A percentile compares a stretch with the other conserved stretches of the same genome.
Conservation (phyloP, 1,139 yeast species). For the Starmera stellimalicola region DNA sequence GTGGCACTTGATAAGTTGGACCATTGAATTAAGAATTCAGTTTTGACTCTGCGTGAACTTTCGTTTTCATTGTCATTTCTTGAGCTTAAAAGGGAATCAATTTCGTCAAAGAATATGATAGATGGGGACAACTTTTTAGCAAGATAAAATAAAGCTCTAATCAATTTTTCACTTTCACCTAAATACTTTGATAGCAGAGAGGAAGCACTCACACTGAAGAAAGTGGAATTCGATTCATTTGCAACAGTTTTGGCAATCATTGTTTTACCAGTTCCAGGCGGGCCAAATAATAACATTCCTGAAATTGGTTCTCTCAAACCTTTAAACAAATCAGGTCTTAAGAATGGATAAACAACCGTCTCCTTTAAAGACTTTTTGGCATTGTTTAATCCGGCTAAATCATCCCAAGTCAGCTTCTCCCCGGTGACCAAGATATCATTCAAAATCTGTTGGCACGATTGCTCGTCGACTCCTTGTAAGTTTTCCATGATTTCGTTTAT, state of each 20-base stretch:
- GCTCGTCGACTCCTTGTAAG: slow-evolving; percentile 33
- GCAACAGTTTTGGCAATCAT: slow-evolving; percentile 65
- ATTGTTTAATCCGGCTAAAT: slow-evolving; percentile 47
- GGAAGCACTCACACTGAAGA: slow-evolving; percentile 54
- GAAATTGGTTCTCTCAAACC: slow-evolving; percentile 57
- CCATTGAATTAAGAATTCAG: slow-evolving; percentile 60
- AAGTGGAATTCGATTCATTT: slow-evolving; percentile 55
- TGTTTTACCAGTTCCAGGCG: slow-evolving; percentile 38
- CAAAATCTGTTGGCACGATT: slow-evolving; percentile 32
- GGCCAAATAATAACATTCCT: slow-evolving; percentile 59
- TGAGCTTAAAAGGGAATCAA: slow-evolving; percentile 49
- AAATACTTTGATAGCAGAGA: slow-evolving; percentile 52
- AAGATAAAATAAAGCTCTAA: slow-evolving; percentile 46
- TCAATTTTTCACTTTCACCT: slow-evolving; percentile 57
- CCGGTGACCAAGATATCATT: slow-evolving; percentile 46
- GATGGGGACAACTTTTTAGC: slow-evolving; percentile 41
- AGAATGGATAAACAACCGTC: slow-evolving; percentile 57
- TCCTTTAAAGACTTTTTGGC: slow-evolving; percentile 54
- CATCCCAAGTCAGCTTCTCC: slow-evolving; percentile 55
- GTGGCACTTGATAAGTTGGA: slow-evolving; percentile 52
- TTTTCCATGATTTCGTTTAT: slow-evolving; percentile 13
- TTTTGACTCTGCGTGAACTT: slow-evolving; percentile 46
- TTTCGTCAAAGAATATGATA: slow-evolving; percentile 46
- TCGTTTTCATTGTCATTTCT: slow-evolving; percentile 42
- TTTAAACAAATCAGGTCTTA: slow-evolving; percentile 52